Base-by-base conservation (phyloP, 176 grass and related monocot genomes). In the Pontederia crassipes region DNA sequence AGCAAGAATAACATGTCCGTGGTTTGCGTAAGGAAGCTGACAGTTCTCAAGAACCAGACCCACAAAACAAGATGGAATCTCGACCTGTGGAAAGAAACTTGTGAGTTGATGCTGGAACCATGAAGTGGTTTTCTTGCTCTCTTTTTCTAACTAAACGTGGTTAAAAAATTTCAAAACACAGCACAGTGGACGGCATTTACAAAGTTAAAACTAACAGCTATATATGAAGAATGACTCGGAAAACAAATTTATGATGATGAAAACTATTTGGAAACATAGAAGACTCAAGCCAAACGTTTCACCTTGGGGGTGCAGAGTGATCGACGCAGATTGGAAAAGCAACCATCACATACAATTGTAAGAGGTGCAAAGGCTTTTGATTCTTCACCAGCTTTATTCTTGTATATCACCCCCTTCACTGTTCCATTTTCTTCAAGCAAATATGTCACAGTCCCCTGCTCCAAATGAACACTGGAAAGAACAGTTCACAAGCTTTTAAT, bases 41-140 rank as follows among this genome's bases (percentile, higher is more conserved):
- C 93, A 98, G 73, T 98, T 92, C 77, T 98, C 93, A 72, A 98
- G 70, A 52, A 98, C 79, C 58, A 98, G 50, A 61, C 93, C 93
- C 69, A 98, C 93, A 77, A 92, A 98, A 76, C 87, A 98, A 35
- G 93, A 98, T 0, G 93, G 93, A 45, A 92, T 82, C 27, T 98
- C 93, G 78, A 98, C 93, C 93, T 98, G 77, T 20, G 72, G 54
- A 48, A 89, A 57, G 16, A 75, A 47, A 61, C 61, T 13, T 48
- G 28, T 65, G 18, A 65, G 27, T 26, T 24, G 16, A 64, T 26
- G 8, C 12, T 20, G 7, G 16, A 11, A 12, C 10, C 12, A 40
- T 61, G 4, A 2, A 20, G 54, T 40, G 32, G 32, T 40, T 40
- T 3, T 40, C 32, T 40, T 3, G 32, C 6, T 40, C 32, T 40